These are phyloP conservation scores for Emericellopsis cladophorae DNA, from an alignment of 2,329 filamentous ascomycete species.

Conservation along the genomic window DNA sequence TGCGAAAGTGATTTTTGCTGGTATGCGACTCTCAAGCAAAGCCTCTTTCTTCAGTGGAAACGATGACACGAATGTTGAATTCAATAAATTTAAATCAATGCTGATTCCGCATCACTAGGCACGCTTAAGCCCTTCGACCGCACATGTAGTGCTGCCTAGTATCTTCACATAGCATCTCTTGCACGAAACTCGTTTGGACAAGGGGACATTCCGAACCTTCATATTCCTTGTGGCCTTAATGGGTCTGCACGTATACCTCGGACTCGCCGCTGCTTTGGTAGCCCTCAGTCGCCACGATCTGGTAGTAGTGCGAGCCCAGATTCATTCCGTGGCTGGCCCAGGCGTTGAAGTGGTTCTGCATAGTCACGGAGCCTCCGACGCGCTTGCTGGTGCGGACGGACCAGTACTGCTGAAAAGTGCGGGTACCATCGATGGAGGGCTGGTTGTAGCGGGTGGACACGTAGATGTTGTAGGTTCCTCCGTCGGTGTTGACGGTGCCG, in stretches of 20 bases:
- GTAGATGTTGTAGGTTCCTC: constrained; percentile 22
- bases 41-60: no score
- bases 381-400: constrained; percentile 34
- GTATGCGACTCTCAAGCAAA: no score
- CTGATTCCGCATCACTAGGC: no score
- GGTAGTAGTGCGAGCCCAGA: constrained; percentile 36
- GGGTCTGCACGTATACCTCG: constrained; percentile 19
- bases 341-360: constrained; percentile 38
- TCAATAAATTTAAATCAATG: no score
- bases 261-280: constrained; percentile 35
- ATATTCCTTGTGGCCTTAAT: background rate
- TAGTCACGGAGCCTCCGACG: constrained; percentile 34
- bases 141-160: no score
- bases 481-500: constrained; percentile 19
- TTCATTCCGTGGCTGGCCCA: constrained; percentile 31
- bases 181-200: background rate
- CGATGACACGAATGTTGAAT: no score
- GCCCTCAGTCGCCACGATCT: constrained; percentile 40
- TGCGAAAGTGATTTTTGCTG: no score
- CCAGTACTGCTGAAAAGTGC: constrained; percentile 38
- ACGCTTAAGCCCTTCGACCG: no score
- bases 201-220: background rate
- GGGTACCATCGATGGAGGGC: constrained; percentile 32
- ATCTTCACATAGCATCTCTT: no score
- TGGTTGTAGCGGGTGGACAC: constrained; percentile 20